phyloP scores from a whole-genome alignment of 2,329 filamentous ascomycete species.

The Aspergillus fructus region DNA sequence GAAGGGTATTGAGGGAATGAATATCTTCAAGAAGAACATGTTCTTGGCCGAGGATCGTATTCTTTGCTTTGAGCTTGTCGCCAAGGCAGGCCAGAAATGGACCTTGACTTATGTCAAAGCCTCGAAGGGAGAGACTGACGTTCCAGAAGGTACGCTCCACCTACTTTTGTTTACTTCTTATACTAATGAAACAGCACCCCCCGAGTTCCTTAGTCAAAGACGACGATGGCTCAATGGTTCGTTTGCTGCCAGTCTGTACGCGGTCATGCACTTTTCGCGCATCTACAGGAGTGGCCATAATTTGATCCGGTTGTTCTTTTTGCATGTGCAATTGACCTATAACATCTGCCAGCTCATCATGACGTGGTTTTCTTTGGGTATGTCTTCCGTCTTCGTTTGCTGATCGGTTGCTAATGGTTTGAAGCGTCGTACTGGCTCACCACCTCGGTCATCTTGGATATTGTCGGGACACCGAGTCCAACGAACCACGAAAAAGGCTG shows the following conservation, averaged over 20 bases:
- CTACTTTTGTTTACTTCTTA: not conserved
- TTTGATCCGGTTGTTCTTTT: constrained; percentile 96
- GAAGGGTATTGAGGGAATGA: constrained; percentile 99
- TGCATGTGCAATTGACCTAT: constrained; percentile 95
- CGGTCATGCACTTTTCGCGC: constrained; percentile 95
- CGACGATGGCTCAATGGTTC: constrained; percentile 99
- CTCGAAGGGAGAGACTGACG: constrained; percentile 97
- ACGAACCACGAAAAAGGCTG: constrained; percentile 64
- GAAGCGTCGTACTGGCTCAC: constrained; percentile 93
- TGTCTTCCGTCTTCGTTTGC: constrained; percentile 20
- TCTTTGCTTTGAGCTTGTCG: constrained; percentile 97
- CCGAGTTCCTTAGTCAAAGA: constrained; percentile 97
- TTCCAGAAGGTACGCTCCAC: constrained; percentile 75
- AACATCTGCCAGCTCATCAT: constrained; percentile 86
- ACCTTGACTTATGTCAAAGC: constrained; percentile 98
- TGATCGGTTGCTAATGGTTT: not conserved
- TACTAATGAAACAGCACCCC: constrained; percentile 37
- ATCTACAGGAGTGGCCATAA: constrained; percentile 99
- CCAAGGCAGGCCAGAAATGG: constrained; percentile 98
- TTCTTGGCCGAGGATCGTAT: constrained; percentile 99
- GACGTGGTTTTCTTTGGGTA: constrained; percentile 76
- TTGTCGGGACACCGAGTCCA: constrained; percentile 72
- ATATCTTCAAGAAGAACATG: constrained; percentile 99
- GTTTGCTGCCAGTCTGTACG: constrained; percentile 94
- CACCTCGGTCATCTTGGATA: constrained; percentile 94